Conservation (phyloP, 2,329 filamentous ascomycete genomes). For the Hymenoscyphus linearis region DNA sequence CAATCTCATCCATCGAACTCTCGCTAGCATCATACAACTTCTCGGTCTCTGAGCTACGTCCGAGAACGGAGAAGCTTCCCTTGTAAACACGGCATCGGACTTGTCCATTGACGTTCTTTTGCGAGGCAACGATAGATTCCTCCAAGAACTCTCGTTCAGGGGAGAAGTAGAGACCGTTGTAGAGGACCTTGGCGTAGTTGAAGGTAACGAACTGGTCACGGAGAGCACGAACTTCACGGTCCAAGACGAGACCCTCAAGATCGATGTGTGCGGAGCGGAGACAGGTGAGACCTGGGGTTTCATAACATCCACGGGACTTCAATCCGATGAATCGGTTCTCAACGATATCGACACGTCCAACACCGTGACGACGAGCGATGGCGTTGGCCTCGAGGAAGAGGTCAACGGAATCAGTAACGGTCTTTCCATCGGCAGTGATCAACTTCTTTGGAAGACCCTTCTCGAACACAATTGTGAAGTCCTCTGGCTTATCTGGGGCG, state of each 20-base stretch:
- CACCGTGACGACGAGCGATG: constrained; percentile 66
- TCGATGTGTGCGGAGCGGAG: constrained; percentile 41
- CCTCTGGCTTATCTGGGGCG: constrained; percentile 64
- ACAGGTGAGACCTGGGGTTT: constrained; percentile 37
- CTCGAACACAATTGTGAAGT: constrained; percentile 67
- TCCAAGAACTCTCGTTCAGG: constrained; percentile 69
- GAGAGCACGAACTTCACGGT: constrained; percentile 61
- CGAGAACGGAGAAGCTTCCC: constrained; percentile 56
- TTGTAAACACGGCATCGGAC: constrained; percentile 63
- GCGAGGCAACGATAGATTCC: constrained; percentile 53
- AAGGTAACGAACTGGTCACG: constrained; percentile 67
- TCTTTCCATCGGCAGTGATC: constrained; percentile 49
- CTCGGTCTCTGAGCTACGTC: constrained; percentile 57
- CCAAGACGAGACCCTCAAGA: constrained; percentile 61
- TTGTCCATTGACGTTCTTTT: constrained; percentile 56
- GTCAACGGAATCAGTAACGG: constrained; percentile 62
- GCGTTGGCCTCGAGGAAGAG: constrained; percentile 68
- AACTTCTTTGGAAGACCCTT: constrained; percentile 71
- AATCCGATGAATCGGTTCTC: constrained; percentile 77
- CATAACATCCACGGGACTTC: constrained; percentile 78
- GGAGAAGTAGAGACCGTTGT: constrained; percentile 63
- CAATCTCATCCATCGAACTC: constrained; percentile 65
- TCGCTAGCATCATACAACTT: constrained; percentile 65
- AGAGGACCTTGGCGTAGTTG: constrained; percentile 52
- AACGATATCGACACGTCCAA: constrained; percentile 79